Conservation (phyloP, 495 filamentous ascomycete species). For the Penicillium pancosmium region DNA sequence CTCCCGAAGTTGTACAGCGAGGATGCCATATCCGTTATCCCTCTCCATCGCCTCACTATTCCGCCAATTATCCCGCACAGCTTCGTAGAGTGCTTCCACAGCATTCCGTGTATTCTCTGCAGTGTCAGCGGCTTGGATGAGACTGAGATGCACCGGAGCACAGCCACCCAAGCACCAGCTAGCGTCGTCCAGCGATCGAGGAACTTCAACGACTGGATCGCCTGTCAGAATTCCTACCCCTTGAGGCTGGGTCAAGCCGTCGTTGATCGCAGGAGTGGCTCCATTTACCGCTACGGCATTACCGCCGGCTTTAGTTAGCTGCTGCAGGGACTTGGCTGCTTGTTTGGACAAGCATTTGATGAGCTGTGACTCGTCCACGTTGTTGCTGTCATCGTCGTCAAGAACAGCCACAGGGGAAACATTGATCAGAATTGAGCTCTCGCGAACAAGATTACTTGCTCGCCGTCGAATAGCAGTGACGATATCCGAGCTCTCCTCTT, state of each 20-base stretch:
- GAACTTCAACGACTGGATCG: conserved; percentile 77
- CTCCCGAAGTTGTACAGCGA: conserved; percentile 73
- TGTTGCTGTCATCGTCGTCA: conserved; percentile 68
- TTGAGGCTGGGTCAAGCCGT: conserved; percentile 74
- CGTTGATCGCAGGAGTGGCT: conserved; percentile 84
- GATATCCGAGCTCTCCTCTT: conserved; percentile 91
- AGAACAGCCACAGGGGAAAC: conserved; percentile 78
- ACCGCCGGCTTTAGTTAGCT: conserved; percentile 70
- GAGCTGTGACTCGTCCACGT: conserved; percentile 71
- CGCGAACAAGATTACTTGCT: conserved; percentile 78
- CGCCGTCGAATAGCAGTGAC: conserved; percentile 81
- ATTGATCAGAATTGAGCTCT: conserved; percentile 81
- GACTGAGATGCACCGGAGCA: conserved; percentile 77
- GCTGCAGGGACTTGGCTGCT: conserved; percentile 71
- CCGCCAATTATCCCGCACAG: conserved; percentile 86
- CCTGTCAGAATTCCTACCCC: conserved; percentile 83
- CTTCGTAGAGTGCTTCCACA: conserved; percentile 80
- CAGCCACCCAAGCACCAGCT: conserved; percentile 90
- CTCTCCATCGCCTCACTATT: conserved; percentile 98
- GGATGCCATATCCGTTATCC: conserved; percentile 90
- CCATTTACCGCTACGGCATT: conserved; percentile 86
- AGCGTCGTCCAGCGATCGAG: conserved; percentile 86
- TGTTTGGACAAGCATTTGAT: conserved; percentile 75
- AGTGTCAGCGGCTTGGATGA: conserved; percentile 76
- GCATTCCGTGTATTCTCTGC: conserved; percentile 70